Evolutionary conservation across 225 moss, liverwort and hornwort species (phyloP), one percentile per base, ranked within the genome.

Genomic region (Physcomitrellopsis africana): DNA sequence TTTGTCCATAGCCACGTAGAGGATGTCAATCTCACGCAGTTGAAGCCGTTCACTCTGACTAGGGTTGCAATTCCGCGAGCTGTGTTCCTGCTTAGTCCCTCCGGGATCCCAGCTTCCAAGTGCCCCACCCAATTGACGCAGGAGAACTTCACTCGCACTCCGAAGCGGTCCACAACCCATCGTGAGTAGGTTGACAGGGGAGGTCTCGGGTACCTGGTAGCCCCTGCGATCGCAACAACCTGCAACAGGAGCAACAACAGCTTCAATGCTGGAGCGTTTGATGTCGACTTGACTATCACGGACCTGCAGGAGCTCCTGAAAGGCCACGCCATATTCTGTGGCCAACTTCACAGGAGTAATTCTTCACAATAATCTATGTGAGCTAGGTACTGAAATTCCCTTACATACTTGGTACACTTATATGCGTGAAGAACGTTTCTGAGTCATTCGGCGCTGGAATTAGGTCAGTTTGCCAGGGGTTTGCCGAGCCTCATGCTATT

Each of bases 81-180:
- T 3, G 84, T 70, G 49, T 77, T 84, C 37, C 77, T 82, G 65
- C 80, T 86, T 1, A 83, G 51, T 5, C 91, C 91, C 57, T 91
- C 91, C 0, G 90, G 88, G 9, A 91, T 72, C 63, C 82, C 83
- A 1, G 80, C 72, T 51, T 91, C 86, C 76, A 86, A 24, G 65
- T 91, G 90, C 12, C 84, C 83, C 20, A 48, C 86, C 88, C 90
- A 91, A 73, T 81, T 91, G 19, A 88, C 83, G 18, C 90, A 91
- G 2, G 88, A 70, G 8, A 91, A 82, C 82, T 91, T 91, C 42
- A 88, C 85, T 13, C 86, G 47, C 22, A 51, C 59, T 7, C 86
- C 88, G 26, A 73, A 51, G 37, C 61, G 70, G 69, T 91, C 86
- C 18, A 88, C 80, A 63, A 88, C 60, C 83, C 83, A 90, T 67